phyloP scores from a whole-genome alignment of 257 asterid species.

The Apocynum venetum region DNA sequence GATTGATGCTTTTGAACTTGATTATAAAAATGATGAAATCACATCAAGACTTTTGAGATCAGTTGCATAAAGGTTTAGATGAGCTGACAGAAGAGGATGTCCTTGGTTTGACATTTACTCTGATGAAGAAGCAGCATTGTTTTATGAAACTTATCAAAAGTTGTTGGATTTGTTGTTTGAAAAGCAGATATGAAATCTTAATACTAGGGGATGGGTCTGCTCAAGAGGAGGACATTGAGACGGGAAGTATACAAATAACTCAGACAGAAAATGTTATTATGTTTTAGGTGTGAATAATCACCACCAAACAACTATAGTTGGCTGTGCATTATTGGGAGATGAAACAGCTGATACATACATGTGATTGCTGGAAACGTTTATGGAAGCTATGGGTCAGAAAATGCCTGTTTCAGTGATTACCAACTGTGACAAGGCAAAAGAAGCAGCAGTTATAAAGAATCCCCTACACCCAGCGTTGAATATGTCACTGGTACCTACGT shows the following conservation, averaged over 20 bases:
- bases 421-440: slow-evolving; percentile 7
- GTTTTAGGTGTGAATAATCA: slow-evolving; percentile 4
- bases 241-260: neutral
- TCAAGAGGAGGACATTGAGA: neutral
- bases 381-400: slow-evolving; percentile 11
- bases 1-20: neutral
- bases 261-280: slow-evolving; percentile 5
- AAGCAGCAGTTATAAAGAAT: slow-evolving; percentile 2
- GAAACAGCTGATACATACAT: slow-evolving; percentile 11
- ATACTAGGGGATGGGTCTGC: neutral
- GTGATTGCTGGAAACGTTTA: slow-evolving; percentile 13
- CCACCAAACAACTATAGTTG: slow-evolving; percentile 13
- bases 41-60: neutral
- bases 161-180: neutral
- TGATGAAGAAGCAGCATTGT: slow-evolving; percentile 11
- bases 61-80: neutral
- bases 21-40: neutral
- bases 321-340: slow-evolving; percentile 18
- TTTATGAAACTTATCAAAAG: neutral
- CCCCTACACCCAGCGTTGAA: neutral
- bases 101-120: neutral
- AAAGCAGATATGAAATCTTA: neutral
- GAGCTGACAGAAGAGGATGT: slow-evolving; percentile 5
- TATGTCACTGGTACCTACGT: slow-evolving; percentile 13
- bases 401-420: slow-evolving; percentile 7